Evolutionary conservation across 257 asterid genomes (phyloP), one percentile per base, ranked within the genome.

Genomic region (Penstemon davidsonii): DNA sequence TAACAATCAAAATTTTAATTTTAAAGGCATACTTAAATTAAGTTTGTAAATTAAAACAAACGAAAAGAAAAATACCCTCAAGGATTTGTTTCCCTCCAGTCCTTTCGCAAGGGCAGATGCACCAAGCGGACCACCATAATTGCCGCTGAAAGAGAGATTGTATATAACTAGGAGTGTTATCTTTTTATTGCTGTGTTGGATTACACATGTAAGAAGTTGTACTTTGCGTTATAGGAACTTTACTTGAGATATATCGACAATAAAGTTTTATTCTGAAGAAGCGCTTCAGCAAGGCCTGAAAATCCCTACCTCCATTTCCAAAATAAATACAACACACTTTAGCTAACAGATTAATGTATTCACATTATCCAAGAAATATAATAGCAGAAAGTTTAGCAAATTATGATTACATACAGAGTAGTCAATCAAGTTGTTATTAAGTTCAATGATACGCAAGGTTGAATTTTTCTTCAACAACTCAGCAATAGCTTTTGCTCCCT

Each of bases 261-360:
- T 42, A 94, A 53, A 56, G 71, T 86, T 78, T 74, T 91, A 80
- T 91, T 94, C 87, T 88, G 91, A 73, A 91, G 88, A 73, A 94
- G 82, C 36, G 95, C 96, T 80, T 80, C 99, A 72, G 96, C 99
- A 78, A 94, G 93, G 81, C 96, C 88, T 71, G 99, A 88, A 82
- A 91, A 88, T 83, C 99, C 99, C 99, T 94, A 88, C 88, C 91
- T 87, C 96, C 99, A 87, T 84, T 81, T 81, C 83, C 86, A 84
- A 86, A 81, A 82, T 70, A 65, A 67, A 77, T 42, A 69, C 41
- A 69, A 74, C 72, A 71, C 66, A 75, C 76, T 63, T 76, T 75
- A 82, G 87, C 68, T 37, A 60, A 55, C 66, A 78, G 76, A 49
- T 33, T 40, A 67, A 63, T 45, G 39, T 19, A 64, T 56, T 38